Evolutionary conservation across 306 rosid genomes (phyloP).

Genomic region (Calophaca sinica): DNA sequence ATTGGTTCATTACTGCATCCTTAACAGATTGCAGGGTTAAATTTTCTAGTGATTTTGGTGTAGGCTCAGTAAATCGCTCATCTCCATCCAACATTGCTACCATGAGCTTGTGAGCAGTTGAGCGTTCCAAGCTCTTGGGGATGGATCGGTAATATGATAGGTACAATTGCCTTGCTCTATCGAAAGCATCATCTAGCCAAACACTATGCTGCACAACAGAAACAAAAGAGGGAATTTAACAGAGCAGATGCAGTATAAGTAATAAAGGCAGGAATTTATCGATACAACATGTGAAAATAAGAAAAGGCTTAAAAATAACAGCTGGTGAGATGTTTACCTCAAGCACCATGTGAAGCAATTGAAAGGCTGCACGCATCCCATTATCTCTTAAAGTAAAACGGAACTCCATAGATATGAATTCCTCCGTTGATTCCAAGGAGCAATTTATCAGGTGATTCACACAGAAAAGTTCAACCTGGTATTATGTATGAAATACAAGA

Average conservation of each 20-base stretch:
- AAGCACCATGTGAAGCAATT: constrained; percentile 97
- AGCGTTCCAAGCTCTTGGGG: constrained; percentile 98
- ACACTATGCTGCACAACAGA: constrained; percentile 89
- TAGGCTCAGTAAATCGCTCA: constrained; percentile 96
- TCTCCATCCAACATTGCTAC: constrained; percentile 95
- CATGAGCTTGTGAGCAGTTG: constrained; percentile 99
- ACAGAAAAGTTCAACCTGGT: constrained; percentile 97
- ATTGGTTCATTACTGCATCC: constrained; percentile 93
- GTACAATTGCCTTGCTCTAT: constrained; percentile 93
- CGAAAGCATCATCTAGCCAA: constrained; percentile 98
- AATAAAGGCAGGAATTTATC: constrained; percentile 18
- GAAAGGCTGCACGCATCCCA: constrained; percentile 99
- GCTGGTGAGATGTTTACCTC: constrained; percentile 66
- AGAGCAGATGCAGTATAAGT: constrained; percentile 27
- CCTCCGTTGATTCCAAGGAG: constrained; percentile 98
- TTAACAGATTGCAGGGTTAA: constrained; percentile 86
- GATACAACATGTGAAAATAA: constrained; percentile 18
- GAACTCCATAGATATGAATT: constrained; percentile 96
- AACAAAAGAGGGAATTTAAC: constrained; percentile 39
- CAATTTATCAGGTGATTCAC: constrained; percentile 95
- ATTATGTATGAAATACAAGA: constrained; percentile 35
- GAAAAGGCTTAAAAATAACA: constrained; percentile 23
- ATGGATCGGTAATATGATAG: constrained; percentile 94
- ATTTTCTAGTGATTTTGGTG: constrained; percentile 84
- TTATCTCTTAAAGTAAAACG: constrained; percentile 96